Percentiles rank a stretch among this genome's conserved stretches.
These are phyloP conservation scores for Lentinus brumalis DNA, from an alignment of 768 basidiomycete species.

Conservation along the genomic window DNA sequence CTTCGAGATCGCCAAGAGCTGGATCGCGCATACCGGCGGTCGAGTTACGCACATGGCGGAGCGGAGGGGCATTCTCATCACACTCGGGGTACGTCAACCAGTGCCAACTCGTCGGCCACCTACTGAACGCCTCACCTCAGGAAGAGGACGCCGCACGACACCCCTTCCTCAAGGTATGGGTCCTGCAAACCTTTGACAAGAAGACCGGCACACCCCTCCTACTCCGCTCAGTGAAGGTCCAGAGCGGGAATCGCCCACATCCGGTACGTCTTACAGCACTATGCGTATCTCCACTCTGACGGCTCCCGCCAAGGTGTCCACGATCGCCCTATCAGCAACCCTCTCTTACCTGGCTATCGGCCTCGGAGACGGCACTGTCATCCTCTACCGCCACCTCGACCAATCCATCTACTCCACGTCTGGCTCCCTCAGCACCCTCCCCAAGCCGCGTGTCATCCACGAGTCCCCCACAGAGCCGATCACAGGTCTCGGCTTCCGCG, in stretches of 20 bases:
- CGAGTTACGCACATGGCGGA: slow-evolving; percentile 89
- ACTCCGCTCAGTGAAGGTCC: slow-evolving; percentile 75
- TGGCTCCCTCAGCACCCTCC: slow-evolving; percentile 69
- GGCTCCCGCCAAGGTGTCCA: slow-evolving; percentile 55
- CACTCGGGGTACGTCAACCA: slow-evolving; percentile 71
- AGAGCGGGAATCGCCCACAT: slow-evolving; percentile 75
- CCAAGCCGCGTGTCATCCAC: slow-evolving; percentile 82
- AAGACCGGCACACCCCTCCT: slow-evolving; percentile 62
- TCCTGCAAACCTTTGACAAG: slow-evolving; percentile 71
- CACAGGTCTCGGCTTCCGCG: slow-evolving; percentile 88
- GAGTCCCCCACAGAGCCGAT: slow-evolving; percentile 88
- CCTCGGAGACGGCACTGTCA: slow-evolving; percentile 91
- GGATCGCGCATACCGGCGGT: slow-evolving; percentile 80
- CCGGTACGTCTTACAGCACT: slow-evolving; percentile 41
- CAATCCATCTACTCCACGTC: slow-evolving; percentile 78
- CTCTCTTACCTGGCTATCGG: slow-evolving; percentile 89
- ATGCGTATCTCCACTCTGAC: not conserved
- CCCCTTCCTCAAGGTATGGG: slow-evolving; percentile 87
- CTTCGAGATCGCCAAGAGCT: slow-evolving; percentile 70
- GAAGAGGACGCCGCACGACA: slow-evolving; percentile 72
- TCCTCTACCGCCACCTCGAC: slow-evolving; percentile 88
- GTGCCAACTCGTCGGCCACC: not conserved
- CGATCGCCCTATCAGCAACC: slow-evolving; percentile 74
- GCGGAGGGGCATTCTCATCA: slow-evolving; percentile 78
- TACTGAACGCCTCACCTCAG: slow-evolving; percentile 37